phyloP scores from a whole-genome alignment of 768 basidiomycete species.

The Phylloporus sp. region DNA sequence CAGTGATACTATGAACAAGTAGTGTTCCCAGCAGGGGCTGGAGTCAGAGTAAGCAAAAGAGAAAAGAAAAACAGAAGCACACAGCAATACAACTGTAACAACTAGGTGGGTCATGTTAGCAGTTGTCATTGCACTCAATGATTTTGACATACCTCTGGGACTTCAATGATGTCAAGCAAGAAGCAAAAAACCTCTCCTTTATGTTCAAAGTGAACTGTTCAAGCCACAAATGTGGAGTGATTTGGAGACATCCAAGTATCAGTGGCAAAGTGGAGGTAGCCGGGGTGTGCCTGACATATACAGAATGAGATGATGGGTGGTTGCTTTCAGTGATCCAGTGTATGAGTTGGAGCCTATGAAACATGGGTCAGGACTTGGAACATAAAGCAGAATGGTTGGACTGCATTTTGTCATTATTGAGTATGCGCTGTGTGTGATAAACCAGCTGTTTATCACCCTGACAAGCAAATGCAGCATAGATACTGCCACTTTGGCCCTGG shows the following conservation, averaged over 20 bases:
- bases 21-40: no score
- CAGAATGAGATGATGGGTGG: neutral
- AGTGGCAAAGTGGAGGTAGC: neutral
- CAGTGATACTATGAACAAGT: no score
- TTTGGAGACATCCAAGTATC: neutral
- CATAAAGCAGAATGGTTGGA: no score
- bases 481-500: neutral
- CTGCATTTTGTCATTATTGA: neutral
- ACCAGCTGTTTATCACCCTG: neutral
- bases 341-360: neutral
- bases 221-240: neutral
- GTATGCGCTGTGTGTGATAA: neutral
- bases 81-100: no score
- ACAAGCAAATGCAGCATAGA: neutral
- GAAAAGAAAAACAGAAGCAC: no score
- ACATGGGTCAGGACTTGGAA: no score
- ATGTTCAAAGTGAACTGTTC: neutral
- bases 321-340: slow-evolving; percentile 2
- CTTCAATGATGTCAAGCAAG: neutral
- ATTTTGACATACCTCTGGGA: neutral
- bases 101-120: neutral
- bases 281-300: neutral
- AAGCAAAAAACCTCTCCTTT: neutral
- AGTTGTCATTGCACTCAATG: neutral
- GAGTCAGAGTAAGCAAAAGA: no score